Base-by-base conservation (phyloP, 83 land plant genomes). In the Picea engelmannii region DNA sequence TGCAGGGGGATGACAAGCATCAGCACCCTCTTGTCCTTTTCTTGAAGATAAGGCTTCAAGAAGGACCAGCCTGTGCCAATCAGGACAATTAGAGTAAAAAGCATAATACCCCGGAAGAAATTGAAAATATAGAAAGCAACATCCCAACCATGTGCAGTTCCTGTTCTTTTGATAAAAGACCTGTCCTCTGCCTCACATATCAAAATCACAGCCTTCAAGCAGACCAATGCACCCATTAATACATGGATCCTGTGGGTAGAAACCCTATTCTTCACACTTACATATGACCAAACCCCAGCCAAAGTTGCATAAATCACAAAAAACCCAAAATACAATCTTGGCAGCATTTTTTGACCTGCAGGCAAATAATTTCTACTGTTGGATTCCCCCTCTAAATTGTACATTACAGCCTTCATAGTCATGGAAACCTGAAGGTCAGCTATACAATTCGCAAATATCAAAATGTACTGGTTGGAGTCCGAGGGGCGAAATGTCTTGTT, bases 1-100 rank as follows among this genome's bases (percentile, higher is more conserved):
- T 92, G 94, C 60, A 93, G 79, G 2, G 96, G 96, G 31, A 93
- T 93, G 84, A 93, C 95, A 12, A 91, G 81, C 91, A 92, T 92
- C 8, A 92, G 84, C 16, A 92, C 94, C 86, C 88, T 91, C 86
- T 92, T 92, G 80, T 92, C 94, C 86, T 87, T 88, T 23, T 82
- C 94, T 77, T 92, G 93, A 12, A 92, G 88, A 64, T 84, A 92
- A 5, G 94, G 94, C 81, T 89, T 92, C 82, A 92, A 64, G 77
- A 92, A 86, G 4, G 94, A 92, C 91, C 91, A 92, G 1, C 93
- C 94, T 4, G 94, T 92, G 17, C 93, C 94, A 49, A 92, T 88
- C 68, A 91, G 84, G 61, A 92, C 89, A 66, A 92, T 86, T 81
- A 92, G 86, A 47, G 87, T 88, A 76, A 91, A 92, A 25, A 92